Base-by-base conservation (phyloP, 306 rosid genomes). In the Prunus mira region DNA sequence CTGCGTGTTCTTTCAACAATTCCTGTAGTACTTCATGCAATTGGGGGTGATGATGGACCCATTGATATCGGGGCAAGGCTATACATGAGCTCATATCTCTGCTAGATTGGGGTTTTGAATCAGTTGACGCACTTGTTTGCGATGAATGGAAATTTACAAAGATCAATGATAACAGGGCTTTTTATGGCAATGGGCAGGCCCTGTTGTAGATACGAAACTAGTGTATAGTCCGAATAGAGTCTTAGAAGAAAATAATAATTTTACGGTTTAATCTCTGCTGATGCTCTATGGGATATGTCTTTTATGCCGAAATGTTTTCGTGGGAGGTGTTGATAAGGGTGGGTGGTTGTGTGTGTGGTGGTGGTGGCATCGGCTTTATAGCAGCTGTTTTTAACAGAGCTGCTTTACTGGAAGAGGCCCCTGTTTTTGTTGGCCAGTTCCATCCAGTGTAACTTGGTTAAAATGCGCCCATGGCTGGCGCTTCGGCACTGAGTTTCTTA, bases 11-110 rank as follows among this genome's bases (percentile, higher is more conserved):
- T 95, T 78, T 90, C 96, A 22, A 84, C 90, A 9, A 82, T 95
- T 73, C 96, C 95, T 1, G 97, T 95, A 8, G 91, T 83, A 32
- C 93, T 95, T 76, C 96, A 92, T 82, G 87, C 97, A 15, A 75
- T 88, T 28, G 97, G 98, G 32, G 97, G 98, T 74, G 97, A 92
- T 70, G 82, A 89, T 72, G 97, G 97, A 69, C 92, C 97, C 47
- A 60, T 90, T 65, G 93, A 92, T 80, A 80, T 92, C 46, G 91
- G 96, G 76, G 97, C 75, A 74, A 87, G 93, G 89, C 82, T 95
- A 58, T 95, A 82, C 82, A 83, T 83, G 89, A 85, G 90, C 87
- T 95, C 98, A 14, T 95, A 92, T 79, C 74, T 86, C 70, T 77
- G 45, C 73, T 86, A 90, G 49, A 73, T 46, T 77, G 72, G 77